phyloP scores from a whole-genome alignment of 495 filamentous ascomycete genomes.

The Neurospora discreta region DNA sequence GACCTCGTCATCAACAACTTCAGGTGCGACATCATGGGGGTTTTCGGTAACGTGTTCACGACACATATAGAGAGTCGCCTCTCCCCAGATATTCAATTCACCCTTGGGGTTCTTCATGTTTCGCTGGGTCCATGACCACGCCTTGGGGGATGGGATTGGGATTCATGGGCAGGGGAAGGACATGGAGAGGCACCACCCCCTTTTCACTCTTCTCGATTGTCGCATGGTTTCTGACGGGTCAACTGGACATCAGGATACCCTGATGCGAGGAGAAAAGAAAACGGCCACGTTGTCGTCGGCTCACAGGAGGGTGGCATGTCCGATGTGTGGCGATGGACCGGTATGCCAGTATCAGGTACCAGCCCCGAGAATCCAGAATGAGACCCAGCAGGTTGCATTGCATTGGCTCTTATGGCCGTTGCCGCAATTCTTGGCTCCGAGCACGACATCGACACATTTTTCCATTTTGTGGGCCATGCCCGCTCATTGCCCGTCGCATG shows the following conservation, averaged over 20 bases:
- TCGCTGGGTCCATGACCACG: neutral
- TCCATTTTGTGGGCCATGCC: conserved; percentile 2
- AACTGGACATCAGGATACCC: neutral
- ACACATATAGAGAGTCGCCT: neutral
- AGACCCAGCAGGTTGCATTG: neutral
- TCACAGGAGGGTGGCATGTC: neutral
- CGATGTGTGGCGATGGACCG: neutral
- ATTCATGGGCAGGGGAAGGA: neutral
- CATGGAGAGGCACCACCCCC: neutral
- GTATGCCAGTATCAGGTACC: neutral
- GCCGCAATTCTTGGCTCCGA: conserved; percentile 21
- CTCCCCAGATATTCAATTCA: neutral
- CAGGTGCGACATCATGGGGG: neutral
- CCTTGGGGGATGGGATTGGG: neutral
- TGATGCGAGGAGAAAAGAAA: neutral
- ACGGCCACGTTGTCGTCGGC: neutral
- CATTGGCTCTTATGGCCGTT: neutral
- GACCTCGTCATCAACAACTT: neutral
- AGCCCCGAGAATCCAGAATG: neutral
- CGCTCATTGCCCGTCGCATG: neutral
- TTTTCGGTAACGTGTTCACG: neutral
- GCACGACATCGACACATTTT: conserved; percentile 22
- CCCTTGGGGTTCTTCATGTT: neutral
- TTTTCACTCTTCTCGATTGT: neutral
- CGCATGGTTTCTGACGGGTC: neutral